Conservation (phyloP, 805 yeast species). For the Monosporozyma unispora region DNA sequence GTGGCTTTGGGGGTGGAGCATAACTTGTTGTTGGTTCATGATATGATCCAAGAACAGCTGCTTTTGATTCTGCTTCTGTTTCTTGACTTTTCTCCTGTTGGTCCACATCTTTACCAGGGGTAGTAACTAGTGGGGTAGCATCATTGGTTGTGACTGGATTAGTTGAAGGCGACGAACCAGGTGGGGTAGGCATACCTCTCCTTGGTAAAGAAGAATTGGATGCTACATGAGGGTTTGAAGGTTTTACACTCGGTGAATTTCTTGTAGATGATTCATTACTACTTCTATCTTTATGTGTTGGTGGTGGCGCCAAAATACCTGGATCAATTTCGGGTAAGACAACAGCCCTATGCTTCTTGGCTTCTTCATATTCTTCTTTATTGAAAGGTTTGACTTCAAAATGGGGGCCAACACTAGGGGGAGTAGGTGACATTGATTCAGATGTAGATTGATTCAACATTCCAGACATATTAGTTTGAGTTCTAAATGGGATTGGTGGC, state of each 20-base stretch:
- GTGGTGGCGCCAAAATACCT: slow-evolving; percentile 23
- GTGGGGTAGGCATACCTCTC: background rate
- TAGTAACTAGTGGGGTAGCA: too few species aligned
- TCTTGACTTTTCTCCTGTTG: slow-evolving; percentile 17
- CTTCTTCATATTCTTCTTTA: slow-evolving; percentile 9
- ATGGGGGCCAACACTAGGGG: slow-evolving; percentile 4
- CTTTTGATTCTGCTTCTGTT: slow-evolving; percentile 9
- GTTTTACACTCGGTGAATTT: background rate
- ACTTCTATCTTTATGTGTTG: slow-evolving; percentile 22
- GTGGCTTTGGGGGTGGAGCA: slow-evolving; percentile 37
- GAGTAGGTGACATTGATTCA: background rate
- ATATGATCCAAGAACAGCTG: slow-evolving; percentile 25
- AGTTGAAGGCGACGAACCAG: background rate
- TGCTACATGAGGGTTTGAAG: background rate
- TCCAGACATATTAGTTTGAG: slow-evolving; percentile 3
- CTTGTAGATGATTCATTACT: background rate
- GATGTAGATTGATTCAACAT: background rate
- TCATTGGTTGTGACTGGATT: background rate
- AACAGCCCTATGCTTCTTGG: slow-evolving; percentile 5
- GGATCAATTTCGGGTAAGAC: slow-evolving; percentile 13
- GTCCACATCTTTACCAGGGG: background rate
- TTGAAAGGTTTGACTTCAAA: slow-evolving; percentile 18
- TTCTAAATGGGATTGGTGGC: background rate
- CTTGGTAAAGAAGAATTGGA: background rate
- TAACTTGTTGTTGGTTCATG: slow-evolving; percentile 22